Base-by-base conservation (phyloP, 768 basidiomycete species). In the Baorangia bicolor region DNA sequence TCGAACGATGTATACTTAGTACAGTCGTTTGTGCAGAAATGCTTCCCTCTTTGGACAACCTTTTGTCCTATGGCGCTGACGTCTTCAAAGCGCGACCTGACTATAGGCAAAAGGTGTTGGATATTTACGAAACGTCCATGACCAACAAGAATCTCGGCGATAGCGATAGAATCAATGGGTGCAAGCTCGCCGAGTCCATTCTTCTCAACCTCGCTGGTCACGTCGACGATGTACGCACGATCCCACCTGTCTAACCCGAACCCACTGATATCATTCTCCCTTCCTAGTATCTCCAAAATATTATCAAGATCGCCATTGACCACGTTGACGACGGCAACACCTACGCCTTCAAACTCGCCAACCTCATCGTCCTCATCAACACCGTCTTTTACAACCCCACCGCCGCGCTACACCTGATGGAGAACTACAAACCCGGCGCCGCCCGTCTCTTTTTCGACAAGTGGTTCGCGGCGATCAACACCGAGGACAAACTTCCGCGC, bases 41-140 rank as follows among this genome's bases (percentile, higher is more conserved):
- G 90, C 79, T 92, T 25, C 90, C 91, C 12, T 85, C 88, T 5
- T 72, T 96, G 53, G 90, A 93, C 75, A 95, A 94, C 78, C 91
- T 92, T 67, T 77, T 96, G 50, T 90, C 90, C 14, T 94, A 84
- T 65, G 93, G 93, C 16, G 77, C 81, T 25, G 89, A 92, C 14
- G 74, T 84, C 16, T 86, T 95, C 74, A 86, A 89, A 64, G 67
- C 80, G 23, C 85, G 83, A 45, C 70, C 81, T 1, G 88, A 92
- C 61, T 94, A 95, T 74, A 81, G 83, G 64, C 81, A 83, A 61
- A 92, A 90, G 82, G 73, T 87, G 33, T 74, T 94, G 47, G 92
- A 95, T 65, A 90, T 95, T 62, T 96, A 91, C 69, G 84, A 82
- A 35, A 88, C 84, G 1, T 77, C 86, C 27, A 84, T 94, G 69